Conservation (phyloP, 2,329 filamentous ascomycete species). For the Paracoccidioides brasiliensis region DNA sequence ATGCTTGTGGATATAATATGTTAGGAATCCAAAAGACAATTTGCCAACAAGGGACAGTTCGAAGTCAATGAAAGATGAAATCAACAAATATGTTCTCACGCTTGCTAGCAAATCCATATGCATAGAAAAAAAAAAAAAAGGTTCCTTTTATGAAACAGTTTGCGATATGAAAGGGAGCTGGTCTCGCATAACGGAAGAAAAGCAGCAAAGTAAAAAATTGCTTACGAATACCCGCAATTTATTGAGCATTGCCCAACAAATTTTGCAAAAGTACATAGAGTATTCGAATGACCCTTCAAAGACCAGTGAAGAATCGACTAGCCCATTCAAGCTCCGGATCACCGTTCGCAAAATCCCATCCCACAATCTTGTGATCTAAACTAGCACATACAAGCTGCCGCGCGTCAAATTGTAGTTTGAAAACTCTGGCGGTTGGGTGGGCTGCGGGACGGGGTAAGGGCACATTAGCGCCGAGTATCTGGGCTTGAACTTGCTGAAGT, state of each 20-base stretch:
- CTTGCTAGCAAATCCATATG: neutral
- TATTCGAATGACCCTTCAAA: conserved; percentile 15
- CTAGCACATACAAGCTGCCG: conserved; percentile 88
- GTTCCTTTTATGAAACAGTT: neutral
- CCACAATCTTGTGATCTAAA: conserved; percentile 81
- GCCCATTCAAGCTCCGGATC: conserved; percentile 69
- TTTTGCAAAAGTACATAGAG: neutral
- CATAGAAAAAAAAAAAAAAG: neutral
- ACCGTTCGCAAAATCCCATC: conserved; percentile 92
- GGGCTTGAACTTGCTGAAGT: neutral
- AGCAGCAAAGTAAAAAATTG: neutral
- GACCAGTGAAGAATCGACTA: conserved; percentile 56
- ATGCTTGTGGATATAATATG: too few relatives aligned
- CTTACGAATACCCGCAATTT: too few relatives aligned
- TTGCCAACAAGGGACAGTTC: neutral
- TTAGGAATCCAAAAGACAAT: too few relatives aligned
- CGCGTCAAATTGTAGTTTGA: conserved; percentile 94
- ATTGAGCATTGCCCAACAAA: neutral
- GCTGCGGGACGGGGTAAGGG: conserved; percentile 20
- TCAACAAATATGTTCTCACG: neutral
- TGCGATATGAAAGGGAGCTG: neutral
- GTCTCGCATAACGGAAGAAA: neutral
- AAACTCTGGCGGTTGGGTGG: conserved; percentile 51
- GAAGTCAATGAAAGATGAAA: neutral
- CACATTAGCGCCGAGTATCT: conserved; percentile 15